Evolutionary conservation across 305 asterid species (phyloP).

Genomic region (Rubia peregrina): DNA sequence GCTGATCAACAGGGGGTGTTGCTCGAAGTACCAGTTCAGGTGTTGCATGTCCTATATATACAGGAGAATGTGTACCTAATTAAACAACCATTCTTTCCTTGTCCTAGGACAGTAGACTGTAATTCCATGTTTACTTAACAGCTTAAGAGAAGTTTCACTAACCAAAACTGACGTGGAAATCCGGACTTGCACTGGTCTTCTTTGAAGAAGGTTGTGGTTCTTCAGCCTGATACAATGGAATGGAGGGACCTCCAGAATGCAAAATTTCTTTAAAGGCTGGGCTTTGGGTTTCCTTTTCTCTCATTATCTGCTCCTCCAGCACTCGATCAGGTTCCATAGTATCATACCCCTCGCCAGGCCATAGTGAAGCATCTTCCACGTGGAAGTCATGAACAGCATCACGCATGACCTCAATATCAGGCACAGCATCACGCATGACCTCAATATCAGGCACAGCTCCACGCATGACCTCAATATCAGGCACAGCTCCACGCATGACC

Average conservation of each 20-base stretch:
- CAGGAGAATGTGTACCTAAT: not conserved
- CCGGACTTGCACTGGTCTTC: constrained; percentile 22
- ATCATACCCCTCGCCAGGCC: constrained; percentile 35
- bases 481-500: not conserved
- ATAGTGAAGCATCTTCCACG: constrained; percentile 29
- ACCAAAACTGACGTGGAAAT: constrained; percentile 39
- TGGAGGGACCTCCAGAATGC: constrained; percentile 27
- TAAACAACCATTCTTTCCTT: constrained; percentile 1
- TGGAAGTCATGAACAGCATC: constrained; percentile 37
- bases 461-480: not conserved
- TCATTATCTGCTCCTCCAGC: constrained; percentile 47
- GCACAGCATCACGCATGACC: constrained; percentile 20
- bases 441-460: not conserved
- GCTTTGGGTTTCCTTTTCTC: constrained; percentile 32
- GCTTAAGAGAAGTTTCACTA: constrained; percentile 25
- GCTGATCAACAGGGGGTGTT: constrained; percentile 40
- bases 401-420: constrained; percentile 46
- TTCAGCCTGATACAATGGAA: constrained; percentile 31
- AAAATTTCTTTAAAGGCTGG: constrained; percentile 32
- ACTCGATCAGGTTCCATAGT: constrained; percentile 46
- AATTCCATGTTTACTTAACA: not conserved
- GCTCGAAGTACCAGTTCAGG: constrained; percentile 45
- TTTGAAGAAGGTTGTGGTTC: constrained; percentile 32
- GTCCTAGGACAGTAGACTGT: not conserved
- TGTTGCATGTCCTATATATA: constrained; percentile 34